phyloP scores from a whole-genome alignment of 768 basidiomycete species.

The Russula earlei region DNA sequence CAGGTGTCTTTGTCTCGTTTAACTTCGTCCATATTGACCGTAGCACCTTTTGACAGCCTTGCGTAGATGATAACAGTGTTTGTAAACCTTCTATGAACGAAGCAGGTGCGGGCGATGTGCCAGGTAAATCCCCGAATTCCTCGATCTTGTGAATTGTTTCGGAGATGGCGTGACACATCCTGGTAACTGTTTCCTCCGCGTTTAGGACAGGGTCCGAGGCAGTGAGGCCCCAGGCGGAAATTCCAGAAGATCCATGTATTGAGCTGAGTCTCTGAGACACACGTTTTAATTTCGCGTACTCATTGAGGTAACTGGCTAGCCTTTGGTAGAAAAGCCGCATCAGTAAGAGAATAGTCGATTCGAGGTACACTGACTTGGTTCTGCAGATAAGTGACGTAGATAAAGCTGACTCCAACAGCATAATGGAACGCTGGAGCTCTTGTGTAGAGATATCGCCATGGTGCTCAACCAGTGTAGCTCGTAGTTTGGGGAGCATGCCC shows the following conservation, averaged over 20 bases:
- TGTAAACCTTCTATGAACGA: conserved; percentile 3
- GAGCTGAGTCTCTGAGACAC: conserved; percentile 1
- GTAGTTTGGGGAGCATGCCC: conserved; percentile 54
- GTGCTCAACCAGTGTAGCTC: conserved; percentile 54
- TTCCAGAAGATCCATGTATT: conserved; percentile 18
- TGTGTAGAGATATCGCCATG: conserved; percentile 79
- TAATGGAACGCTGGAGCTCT: conserved; percentile 73
- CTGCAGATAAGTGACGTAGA: conserved; percentile 54
- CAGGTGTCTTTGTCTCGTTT: background rate
- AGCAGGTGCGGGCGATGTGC: background rate
- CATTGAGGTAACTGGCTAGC: conserved; percentile 1
- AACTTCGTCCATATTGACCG: background rate
- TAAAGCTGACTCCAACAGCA: conserved; percentile 72
- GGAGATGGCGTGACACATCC: conserved; percentile 11
- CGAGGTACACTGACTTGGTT: conserved; percentile 43
- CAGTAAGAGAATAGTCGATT: conserved; percentile 3
- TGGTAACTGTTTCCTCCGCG: background rate
- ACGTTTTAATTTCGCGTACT: background rate
- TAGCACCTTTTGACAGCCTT: background rate
- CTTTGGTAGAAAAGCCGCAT: background rate
- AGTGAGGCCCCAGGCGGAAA: background rate
- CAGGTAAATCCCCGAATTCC: conserved; percentile 3
- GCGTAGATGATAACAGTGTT: conserved; percentile 1
- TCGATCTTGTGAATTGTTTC: conserved; percentile 10
- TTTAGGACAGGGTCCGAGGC: background rate